A percentile compares a stretch with the other conserved stretches of the same genome.
These are phyloP conservation scores for Melanomma pulvis-pyrius DNA, from an alignment of 495 filamentous ascomycete species.

Conservation along the genomic window DNA sequence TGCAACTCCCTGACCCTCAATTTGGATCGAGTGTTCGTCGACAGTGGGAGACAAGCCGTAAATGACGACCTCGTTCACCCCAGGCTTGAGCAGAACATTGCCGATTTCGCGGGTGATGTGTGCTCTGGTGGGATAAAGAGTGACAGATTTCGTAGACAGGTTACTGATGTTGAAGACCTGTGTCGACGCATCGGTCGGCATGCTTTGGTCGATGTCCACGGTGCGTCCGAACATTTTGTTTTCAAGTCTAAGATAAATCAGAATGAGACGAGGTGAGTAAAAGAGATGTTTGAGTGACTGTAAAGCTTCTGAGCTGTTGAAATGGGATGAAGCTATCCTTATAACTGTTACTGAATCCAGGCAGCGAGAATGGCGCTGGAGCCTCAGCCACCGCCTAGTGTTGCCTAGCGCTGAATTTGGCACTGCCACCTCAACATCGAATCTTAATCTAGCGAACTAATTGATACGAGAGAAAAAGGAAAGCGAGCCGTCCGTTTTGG, in stretches of 20 bases:
- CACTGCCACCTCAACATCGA: neutral
- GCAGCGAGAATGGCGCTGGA: neutral
- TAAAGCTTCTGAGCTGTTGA: neutral
- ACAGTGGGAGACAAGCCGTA: constrained; percentile 65
- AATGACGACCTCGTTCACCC: constrained; percentile 66
- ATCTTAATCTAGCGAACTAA: neutral
- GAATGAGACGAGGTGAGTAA: neutral
- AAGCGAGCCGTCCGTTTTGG: too few species aligned
- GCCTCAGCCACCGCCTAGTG: constrained; percentile 8
- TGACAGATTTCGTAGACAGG: constrained; percentile 62
- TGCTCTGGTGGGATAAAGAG: constrained; percentile 62
- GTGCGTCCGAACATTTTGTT: constrained; percentile 13
- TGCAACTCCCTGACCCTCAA: constrained; percentile 65
- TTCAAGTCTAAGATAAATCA: neutral
- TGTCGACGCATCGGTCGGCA: constrained; percentile 17
- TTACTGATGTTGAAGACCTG: constrained; percentile 52
- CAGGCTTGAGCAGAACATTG: constrained; percentile 60
- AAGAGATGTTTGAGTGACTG: neutral
- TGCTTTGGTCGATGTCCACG: neutral
- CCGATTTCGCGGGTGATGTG: constrained; percentile 67
- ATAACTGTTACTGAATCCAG: neutral
- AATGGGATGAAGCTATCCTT: neutral
- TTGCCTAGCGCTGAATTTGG: constrained; percentile 4
- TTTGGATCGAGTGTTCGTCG: constrained; percentile 69
- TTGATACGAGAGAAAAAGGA: too few species aligned